These are phyloP conservation scores for Candida xyloterini DNA, from an alignment of 805 yeast genomes.

Conservation along the genomic window DNA sequence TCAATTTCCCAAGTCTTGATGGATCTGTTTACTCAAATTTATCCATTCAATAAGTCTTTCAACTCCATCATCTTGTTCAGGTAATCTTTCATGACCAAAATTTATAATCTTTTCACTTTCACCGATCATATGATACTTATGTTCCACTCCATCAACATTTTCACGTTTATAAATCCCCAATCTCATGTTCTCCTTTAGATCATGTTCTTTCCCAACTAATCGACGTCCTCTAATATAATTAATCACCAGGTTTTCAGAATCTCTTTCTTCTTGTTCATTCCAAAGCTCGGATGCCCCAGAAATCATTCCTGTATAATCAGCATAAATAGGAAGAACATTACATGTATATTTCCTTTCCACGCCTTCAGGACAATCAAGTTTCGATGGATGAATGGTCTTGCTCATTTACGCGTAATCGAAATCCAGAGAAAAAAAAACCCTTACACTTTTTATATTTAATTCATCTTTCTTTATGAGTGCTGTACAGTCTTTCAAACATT, in stretches of 20 bases:
- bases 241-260: slow-evolving; percentile 1
- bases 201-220: slow-evolving; percentile 17
- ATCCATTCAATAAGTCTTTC: slow-evolving; percentile 24
- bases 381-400: slow-evolving; percentile 5
- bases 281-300: slow-evolving; percentile 9
- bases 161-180: slow-evolving; percentile 8
- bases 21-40: slow-evolving; percentile 17
- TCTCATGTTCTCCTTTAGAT: background rate
- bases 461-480: slow-evolving; percentile 6
- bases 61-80: slow-evolving; percentile 18
- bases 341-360: slow-evolving; percentile 11
- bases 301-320: slow-evolving; percentile 16
- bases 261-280: slow-evolving; percentile 5
- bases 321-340: slow-evolving; percentile 21
- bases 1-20: slow-evolving; percentile 5
- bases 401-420: slow-evolving; percentile 10
- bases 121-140: slow-evolving; percentile 10
- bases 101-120: slow-evolving; percentile 13
- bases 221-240: slow-evolving; percentile 24
- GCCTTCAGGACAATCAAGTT: background rate
- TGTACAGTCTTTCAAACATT: slow-evolving; percentile 11
- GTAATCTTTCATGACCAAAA: slow-evolving; percentile 23
- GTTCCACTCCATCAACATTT: slow-evolving; percentile 2
- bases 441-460: background rate
- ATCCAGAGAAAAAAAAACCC: too few relatives aligned